A percentile compares a stretch with the other conserved stretches of the same genome.
These are phyloP conservation scores for Edaphochlamys debaryana DNA, from an alignment of 139 green algal genomes.

Conservation along the genomic window DNA sequence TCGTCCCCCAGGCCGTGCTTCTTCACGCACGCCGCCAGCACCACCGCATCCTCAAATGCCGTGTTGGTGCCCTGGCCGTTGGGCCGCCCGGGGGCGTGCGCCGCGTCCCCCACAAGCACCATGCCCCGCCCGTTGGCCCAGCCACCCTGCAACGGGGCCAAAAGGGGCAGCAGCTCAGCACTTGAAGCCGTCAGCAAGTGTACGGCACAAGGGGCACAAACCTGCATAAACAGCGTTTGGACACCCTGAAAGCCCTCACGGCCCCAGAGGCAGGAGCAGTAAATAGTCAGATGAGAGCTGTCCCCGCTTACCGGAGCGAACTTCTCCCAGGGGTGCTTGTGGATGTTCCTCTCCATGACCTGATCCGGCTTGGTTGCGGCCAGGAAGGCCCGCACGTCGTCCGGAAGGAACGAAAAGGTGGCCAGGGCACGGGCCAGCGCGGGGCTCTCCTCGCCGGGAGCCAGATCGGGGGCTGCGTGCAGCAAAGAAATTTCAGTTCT, in stretches of 20 bases:
- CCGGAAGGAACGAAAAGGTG: background rate
- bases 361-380: background rate
- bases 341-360: slow-evolving; percentile 1
- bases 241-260: no score
- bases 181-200: no score
- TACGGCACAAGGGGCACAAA: background rate
- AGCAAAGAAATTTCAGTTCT: no score
- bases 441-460: no score
- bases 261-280: no score
- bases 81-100: background rate
- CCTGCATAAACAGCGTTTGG: no score
- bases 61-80: slow-evolving; percentile 18
- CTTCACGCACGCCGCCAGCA: background rate
- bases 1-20: background rate
- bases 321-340: background rate
- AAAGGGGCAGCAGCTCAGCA: no score
- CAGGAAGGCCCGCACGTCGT: background rate
- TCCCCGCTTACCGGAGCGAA: background rate
- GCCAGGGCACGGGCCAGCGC: slow-evolving; percentile 4
- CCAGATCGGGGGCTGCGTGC: no score
- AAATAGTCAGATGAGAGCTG: no score
- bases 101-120: slow-evolving; percentile 25
- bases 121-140: background rate
- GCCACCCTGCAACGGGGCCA: background rate
- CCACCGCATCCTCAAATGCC: slow-evolving; percentile 24